phyloP scores from a whole-genome alignment of 164 flowering plant genomes.

The Akebia trifoliata region DNA sequence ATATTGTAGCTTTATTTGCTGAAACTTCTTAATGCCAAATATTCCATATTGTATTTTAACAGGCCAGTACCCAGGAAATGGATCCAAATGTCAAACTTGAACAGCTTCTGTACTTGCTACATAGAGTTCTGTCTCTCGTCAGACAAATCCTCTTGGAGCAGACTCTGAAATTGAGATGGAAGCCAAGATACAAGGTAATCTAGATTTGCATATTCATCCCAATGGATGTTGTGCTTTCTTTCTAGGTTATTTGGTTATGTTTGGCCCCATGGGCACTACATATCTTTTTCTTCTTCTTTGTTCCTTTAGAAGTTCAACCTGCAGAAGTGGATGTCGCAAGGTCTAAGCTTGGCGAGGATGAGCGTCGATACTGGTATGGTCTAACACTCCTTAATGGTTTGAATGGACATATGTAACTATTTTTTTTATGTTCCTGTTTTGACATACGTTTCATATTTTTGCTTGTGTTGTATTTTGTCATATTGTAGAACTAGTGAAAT shows the following conservation, averaged over 20 bases:
- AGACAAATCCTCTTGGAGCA: conserved; percentile 56
- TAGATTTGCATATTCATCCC: neutral
- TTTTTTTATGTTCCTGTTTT: neutral
- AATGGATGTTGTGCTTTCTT: neutral
- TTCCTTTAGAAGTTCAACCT: conserved; percentile 32
- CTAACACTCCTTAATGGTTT: conserved; percentile 11
- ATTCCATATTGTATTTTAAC: conserved; percentile 13
- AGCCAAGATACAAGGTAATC: conserved; percentile 45
- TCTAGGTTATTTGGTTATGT: neutral
- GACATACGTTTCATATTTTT: neutral
- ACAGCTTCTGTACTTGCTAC: conserved; percentile 48
- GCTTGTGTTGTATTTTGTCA: neutral
- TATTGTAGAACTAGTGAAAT: too few relatives aligned
- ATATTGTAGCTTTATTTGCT: neutral
- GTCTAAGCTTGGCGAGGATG: conserved; percentile 50
- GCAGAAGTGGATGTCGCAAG: conserved; percentile 35
- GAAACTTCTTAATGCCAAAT: neutral
- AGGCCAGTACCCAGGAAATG: conserved; percentile 32
- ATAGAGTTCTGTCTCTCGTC: conserved; percentile 55
- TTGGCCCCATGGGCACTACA: neutral
- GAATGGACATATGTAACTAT: neutral
- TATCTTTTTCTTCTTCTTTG: conserved; percentile 6
- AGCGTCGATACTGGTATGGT: conserved; percentile 62
- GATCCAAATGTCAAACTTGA: conserved; percentile 38
- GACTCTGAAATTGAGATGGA: conserved; percentile 47